Percentiles rank a stretch among this genome's conserved stretches.
phyloP scores from a whole-genome alignment of 2,329 filamentous ascomycete genomes.

The Botrytis elliptica region DNA sequence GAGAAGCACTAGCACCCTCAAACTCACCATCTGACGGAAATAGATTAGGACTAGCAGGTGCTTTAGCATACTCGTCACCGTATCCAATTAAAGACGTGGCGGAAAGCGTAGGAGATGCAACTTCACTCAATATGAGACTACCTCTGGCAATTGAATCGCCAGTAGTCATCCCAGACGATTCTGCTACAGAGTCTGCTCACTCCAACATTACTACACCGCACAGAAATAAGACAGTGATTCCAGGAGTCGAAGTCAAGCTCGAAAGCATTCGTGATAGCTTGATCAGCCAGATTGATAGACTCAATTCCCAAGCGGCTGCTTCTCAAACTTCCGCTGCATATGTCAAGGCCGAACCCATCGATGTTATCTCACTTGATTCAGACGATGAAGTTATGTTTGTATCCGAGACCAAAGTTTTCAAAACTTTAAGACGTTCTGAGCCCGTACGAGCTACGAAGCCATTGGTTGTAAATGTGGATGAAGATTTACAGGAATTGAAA shows the following conservation, averaged over 20 bases:
- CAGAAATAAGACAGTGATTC: neutral
- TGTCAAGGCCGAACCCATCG: neutral
- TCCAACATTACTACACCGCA: neutral
- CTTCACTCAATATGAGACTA: fast-evolving
- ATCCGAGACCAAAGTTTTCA: neutral
- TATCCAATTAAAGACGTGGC: neutral
- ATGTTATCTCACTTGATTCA: neutral
- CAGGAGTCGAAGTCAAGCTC: neutral
- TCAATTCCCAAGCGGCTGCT: neutral
- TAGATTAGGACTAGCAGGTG: neutral
- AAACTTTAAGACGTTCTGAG: too few relatives aligned
- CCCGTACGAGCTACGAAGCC: neutral
- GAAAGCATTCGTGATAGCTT: neutral
- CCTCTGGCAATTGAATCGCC: neutral
- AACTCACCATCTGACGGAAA: neutral
- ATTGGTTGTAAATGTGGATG: neutral
- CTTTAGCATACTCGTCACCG: neutral
- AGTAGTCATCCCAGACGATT: neutral
- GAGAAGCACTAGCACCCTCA: neutral
- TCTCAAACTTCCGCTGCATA: neutral
- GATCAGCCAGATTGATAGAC: neutral
- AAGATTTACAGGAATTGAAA: neutral
- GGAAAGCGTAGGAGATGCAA: neutral
- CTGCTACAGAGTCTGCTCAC: neutral
- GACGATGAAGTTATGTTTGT: neutral